Evolutionary conservation across 2,329 filamentous ascomycete genomes (phyloP), one percentile per base, ranked within the genome.

Genomic region (Tolypocladium guangdongense): DNA sequence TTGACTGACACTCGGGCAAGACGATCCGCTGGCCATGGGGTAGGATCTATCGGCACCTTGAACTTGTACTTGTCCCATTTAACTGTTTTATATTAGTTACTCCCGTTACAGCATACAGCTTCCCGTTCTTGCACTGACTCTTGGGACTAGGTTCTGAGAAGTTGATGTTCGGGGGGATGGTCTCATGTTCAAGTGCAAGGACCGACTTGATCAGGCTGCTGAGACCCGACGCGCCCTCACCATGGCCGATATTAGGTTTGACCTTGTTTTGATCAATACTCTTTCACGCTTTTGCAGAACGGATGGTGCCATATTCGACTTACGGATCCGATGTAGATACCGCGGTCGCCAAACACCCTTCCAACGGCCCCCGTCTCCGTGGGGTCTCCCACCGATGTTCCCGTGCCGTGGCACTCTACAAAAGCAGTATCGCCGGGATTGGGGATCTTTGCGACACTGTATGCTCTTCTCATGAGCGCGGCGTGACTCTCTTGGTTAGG

Each of bases 241-340:
- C 59, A 55, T 80, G 77, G 0, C 76, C 76, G 16, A 74, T 53
- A 43, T 71, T 70, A 6, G 67, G 61, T 56, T 74, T 72, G 30
- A 71, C 58, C 61, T 63, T 10, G 8, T 2, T 3, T 16, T 4
- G n/a, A 4, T 38, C n/a, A 45, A 16, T 24, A 30, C 0, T 30
- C 6, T 18, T 14, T 7, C 1, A 16, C 27, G 4, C 6, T 1
- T 30, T 3, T 24, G 5, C 20, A 10, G 12, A 43, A 16, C 14
- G 1, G 4, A 6, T 16, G 37, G 7, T 18, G 7, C 16, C 12
- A 41, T 32, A 49, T 49, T 39, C 0, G 30, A 57, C 56, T 52
- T 51, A 68, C 58, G 12, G 62, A 66, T 22, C 66, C 66, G 32
- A 67, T 65, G 37, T 60, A 58, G 0, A 64, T 56, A 0, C 61